Base-by-base conservation (phyloP, 495 filamentous ascomycete species). In the Penicillium parvum region DNA sequence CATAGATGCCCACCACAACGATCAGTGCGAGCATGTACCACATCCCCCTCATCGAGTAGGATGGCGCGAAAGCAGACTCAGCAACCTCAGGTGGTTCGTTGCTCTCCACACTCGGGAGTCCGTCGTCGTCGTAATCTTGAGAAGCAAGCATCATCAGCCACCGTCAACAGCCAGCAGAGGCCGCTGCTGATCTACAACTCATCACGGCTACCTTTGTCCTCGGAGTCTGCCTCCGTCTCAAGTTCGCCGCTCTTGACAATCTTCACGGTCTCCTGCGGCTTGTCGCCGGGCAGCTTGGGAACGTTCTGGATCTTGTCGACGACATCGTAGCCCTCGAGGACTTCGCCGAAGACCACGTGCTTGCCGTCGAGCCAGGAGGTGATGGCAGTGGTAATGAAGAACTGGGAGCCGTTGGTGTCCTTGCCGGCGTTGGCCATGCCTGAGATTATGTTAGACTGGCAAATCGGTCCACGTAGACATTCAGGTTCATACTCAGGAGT, bases 341-440 rank as follows among this genome's bases (percentile, higher is more conserved):
- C 85, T 63, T 95, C 88, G 55, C 88, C 88, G 62, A 94, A 95
- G 48, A 95, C 88, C 41, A 95, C 88, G 67, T 95, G 88, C 54
- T 75, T 77, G 56, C 88, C 88, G 71, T 95, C 86, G 41, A 95
- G 83, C 85, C 89, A 90, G 85, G 76, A 74, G 57, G 88, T 92
- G 56, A 87, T 64, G 49, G 83, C 82, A 50, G 88, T 92, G 57
- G 88, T 94, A 50, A 94, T 92, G 78, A 95, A 98, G 79, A 98
- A 97, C 71, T 99, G 94, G 36, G 87, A 94, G 55, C 94, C 94
- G 61, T 99, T 99, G 74, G 92, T 99, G 65, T 97, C 88, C 70
- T 87, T 85, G 66, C 94, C 92, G 45, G 90, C 84, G 68, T 99
- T 99, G 64, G 92, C 92, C 90, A 96, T 96, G 72, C 84, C 86